Evolutionary conservation across 345 rosid species (phyloP).

Genomic region (Aethionema arabicum): DNA sequence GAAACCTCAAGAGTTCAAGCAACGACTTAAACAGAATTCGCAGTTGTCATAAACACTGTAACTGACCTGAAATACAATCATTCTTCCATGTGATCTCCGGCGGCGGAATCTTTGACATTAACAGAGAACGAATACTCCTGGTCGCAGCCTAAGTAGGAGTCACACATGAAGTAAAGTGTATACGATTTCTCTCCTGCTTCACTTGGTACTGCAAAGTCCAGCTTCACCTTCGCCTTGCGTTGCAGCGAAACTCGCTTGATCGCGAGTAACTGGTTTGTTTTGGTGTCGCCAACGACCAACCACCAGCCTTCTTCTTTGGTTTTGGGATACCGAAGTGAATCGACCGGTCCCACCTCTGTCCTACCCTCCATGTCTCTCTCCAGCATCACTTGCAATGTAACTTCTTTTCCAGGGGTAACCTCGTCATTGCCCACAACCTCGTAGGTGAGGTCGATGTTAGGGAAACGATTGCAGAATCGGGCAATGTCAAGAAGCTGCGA

Average conservation of each 20-base stretch:
- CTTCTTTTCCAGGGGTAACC: conserved; percentile 56
- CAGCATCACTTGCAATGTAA: conserved; percentile 62
- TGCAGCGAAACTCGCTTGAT: conserved; percentile 83
- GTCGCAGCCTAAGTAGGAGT: conserved; percentile 87
- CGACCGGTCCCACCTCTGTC: conserved; percentile 76
- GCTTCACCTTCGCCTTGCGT: conserved; percentile 72
- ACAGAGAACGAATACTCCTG: conserved; percentile 73
- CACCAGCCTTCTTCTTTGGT: conserved; percentile 98
- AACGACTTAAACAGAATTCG: too few species aligned
- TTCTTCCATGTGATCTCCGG: conserved; percentile 38
- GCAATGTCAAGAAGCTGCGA: conserved; percentile 71
- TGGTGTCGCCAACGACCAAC: conserved; percentile 86
- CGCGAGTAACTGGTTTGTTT: conserved; percentile 79
- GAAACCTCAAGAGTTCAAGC: too few species aligned
- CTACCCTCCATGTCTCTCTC: conserved; percentile 83
- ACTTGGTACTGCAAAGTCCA: conserved; percentile 67
- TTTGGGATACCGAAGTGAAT: conserved; percentile 70
- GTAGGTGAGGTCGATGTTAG: conserved; percentile 71
- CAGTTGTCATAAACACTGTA: background rate
- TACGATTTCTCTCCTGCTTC: conserved; percentile 65
- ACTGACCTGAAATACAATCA: conserved; percentile 24
- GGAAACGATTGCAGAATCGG: conserved; percentile 81
- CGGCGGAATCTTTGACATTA: conserved; percentile 50
- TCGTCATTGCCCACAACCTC: conserved; percentile 59
- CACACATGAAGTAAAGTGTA: conserved; percentile 79